Percentiles rank a stretch among this genome's conserved stretches.
These are phyloP conservation scores for Apostasia ramifera DNA, from an alignment of 106 monocot genomes.

Conservation along the genomic window DNA sequence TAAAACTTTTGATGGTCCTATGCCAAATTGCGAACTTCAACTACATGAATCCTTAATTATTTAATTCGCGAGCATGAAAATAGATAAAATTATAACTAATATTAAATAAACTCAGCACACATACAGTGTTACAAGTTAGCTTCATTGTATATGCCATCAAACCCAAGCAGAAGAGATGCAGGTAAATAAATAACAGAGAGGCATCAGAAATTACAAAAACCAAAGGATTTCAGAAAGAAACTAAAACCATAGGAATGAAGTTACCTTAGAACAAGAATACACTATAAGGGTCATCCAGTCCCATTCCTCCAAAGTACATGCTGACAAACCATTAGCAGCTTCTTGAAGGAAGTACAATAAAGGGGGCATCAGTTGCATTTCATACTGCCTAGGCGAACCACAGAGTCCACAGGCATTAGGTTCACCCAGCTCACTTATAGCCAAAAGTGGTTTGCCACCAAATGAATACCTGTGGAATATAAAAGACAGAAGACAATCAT, in stretches of 20 bases:
- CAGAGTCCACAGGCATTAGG: slow-evolving; percentile 50
- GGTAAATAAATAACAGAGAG: background rate
- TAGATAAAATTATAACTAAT: too few species aligned
- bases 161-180: background rate
- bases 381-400: slow-evolving; percentile 57
- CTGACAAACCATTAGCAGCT: slow-evolving; percentile 39
- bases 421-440: slow-evolving; percentile 21
- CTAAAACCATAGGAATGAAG: background rate
- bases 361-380: slow-evolving; percentile 92
- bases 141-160: too few species aligned
- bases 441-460: slow-evolving; percentile 67
- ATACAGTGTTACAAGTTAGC: too few species aligned
- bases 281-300: slow-evolving; percentile 80
- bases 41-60: too few species aligned
- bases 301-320: slow-evolving; percentile 50
- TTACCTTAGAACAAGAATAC: slow-evolving; percentile 62
- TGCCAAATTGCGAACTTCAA: too few species aligned
- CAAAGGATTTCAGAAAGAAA: background rate
- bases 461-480: slow-evolving; percentile 48
- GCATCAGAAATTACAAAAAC: background rate
- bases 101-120: too few species aligned
- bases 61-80: too few species aligned
- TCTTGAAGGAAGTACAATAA: slow-evolving; percentile 81
- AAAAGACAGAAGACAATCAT: background rate
- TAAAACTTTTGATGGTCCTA: too few species aligned